Conservation (phyloP, 2,329 filamentous ascomycete genomes). For the Sporothrix pseudoabietina region DNA sequence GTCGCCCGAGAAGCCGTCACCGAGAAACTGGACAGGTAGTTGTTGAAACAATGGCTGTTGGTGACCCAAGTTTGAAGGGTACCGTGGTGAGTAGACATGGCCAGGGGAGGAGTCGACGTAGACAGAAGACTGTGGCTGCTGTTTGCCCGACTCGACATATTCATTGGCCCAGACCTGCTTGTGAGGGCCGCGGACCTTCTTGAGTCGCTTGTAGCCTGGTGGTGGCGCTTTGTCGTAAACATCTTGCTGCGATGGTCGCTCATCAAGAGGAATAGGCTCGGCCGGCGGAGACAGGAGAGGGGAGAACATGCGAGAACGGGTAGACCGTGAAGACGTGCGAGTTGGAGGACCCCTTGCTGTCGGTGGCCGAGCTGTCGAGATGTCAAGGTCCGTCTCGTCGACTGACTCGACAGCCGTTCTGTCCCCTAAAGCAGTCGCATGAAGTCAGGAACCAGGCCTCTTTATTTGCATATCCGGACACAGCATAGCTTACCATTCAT, state of each 20-base stretch:
- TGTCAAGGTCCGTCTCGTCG: slow-evolving; percentile 3
- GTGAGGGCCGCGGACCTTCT: not conserved
- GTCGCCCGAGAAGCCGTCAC: slow-evolving; percentile 34
- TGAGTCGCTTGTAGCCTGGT: slow-evolving; percentile 33
- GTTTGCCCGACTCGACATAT: no score
- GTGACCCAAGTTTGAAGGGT: not conserved
- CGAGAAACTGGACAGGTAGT: not conserved
- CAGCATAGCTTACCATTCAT: no score
- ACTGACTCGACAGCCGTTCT: not conserved
- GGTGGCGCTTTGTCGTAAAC: slow-evolving; percentile 31
- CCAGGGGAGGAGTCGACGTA: not conserved
- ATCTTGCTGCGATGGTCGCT: not conserved
- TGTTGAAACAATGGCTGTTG: not conserved
- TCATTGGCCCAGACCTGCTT: not conserved
- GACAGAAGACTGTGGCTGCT: not conserved
- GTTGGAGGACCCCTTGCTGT: not conserved
- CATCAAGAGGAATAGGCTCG: not conserved
- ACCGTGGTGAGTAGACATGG: not conserved
- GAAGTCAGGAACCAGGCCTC: not conserved
- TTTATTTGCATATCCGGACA: not conserved
- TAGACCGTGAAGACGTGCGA: not conserved
- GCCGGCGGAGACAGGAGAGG: not conserved
- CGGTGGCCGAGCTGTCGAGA: not conserved
- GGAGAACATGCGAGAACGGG: not conserved
- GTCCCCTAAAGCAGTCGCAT: not conserved